These are phyloP conservation scores for Taxillus chinensis DNA, from an alignment of 164 flowering plant genomes.

Conservation along the genomic window DNA sequence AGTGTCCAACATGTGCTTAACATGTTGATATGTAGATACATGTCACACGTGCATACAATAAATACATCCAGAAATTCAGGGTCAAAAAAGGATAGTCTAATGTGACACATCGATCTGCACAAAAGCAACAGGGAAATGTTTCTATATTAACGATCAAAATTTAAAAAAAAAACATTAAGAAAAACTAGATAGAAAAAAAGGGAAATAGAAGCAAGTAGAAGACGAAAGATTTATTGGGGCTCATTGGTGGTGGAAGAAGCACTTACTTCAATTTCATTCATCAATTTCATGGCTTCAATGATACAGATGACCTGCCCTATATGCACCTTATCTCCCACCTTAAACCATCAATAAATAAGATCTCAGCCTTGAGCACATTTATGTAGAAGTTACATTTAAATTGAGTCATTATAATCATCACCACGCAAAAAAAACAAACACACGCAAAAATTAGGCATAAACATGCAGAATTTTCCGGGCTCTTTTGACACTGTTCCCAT, in stretches of 20 bases:
- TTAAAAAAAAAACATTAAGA: background rate
- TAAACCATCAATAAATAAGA: background rate
- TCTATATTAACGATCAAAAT: background rate
- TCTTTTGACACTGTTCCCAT: too few relatives aligned
- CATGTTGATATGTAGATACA: too few relatives aligned
- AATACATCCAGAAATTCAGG: background rate
- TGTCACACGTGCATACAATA: too few relatives aligned
- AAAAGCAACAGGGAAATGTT: background rate
- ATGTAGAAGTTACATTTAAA: background rate
- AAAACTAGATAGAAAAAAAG: background rate
- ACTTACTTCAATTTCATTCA: constrained; percentile 44
- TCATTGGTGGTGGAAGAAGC: background rate
- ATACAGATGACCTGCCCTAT: constrained; percentile 45
- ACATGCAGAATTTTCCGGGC: too few relatives aligned
- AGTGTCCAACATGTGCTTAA: too few relatives aligned
- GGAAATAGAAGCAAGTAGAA: background rate
- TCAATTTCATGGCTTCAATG: constrained; percentile 47
- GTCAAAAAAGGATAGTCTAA: background rate
- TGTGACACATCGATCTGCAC: background rate
- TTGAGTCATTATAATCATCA: too few relatives aligned
- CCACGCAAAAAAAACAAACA: too few relatives aligned
- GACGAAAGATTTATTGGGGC: background rate
- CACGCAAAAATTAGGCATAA: too few relatives aligned
- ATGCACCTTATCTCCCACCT: constrained; percentile 40
- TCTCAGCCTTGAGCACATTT: background rate